Evolutionary conservation across 768 basidiomycete species (phyloP), one percentile per base, ranked within the genome.

Genomic region (Kwoniella bestiolae): DNA sequence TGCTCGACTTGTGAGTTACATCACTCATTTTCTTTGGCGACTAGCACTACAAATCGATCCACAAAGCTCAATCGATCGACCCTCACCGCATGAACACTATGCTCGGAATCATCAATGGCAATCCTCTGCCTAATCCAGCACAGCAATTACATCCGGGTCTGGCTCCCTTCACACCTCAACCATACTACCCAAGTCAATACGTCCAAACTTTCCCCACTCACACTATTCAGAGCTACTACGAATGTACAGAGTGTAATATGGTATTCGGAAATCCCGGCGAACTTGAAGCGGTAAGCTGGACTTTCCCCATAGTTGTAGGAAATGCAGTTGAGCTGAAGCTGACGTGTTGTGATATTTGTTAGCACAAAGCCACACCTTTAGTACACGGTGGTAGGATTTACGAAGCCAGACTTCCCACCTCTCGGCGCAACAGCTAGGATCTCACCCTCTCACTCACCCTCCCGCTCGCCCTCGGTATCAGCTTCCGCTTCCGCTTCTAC

Each of bases 301-400:
- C 35, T 11, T 8, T 2, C 35, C 11, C 16, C 11, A 38, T 6
- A 11, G 35, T n/a, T n/a, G 5, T 38, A 2, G 35, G 2, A 38
- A 38, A 38, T 16, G 35, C 9, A 11, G 14, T n/a, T 32, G 3
- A 26, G 18, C 31, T 32, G 52, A 53, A 9, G 1, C n/a, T n/a
- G 29, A 5, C 34, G 11, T 25, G 25, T 26, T 28, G 21, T 18
- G n/a, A 51, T 51, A 18, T 5, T 14, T 26, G 12, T n/a, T 55
- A 55, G 52, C 52, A 55, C 32, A 55, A 32, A 55, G 34, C 52
- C 7, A 55, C 52, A 5, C 52, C 52, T 32, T 12, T 55, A 21
- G 26, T 55, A 11, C 52, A 55, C 23, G 52, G 52, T 18, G 29
- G 52, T 6, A 55, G 52, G 23, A 32, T 55, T 1, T 55, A 55